phyloP scores from a whole-genome alignment of 371 early-diverging fungal species.

The Coemansia sp. region DNA sequence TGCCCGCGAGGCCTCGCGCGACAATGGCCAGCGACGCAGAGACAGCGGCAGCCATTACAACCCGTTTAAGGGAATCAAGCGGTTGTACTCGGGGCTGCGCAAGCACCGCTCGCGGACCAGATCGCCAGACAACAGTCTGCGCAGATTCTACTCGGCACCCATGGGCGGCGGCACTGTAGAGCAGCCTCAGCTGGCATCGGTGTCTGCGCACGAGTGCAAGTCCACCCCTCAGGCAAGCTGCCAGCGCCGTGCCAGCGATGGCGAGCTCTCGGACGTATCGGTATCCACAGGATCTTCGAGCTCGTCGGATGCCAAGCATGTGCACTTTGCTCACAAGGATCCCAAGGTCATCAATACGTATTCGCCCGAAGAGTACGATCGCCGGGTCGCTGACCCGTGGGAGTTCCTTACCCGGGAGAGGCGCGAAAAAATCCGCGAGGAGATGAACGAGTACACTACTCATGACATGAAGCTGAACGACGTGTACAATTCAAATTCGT shows the following conservation, averaged over 20 bases:
- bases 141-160: slow-evolving; percentile 46
- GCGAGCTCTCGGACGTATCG: slow-evolving; percentile 2
- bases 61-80: slow-evolving; percentile 47
- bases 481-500: slow-evolving; percentile 50
- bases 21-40: slow-evolving; percentile 20
- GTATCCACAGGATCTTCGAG: slow-evolving; percentile 1
- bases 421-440: slow-evolving; percentile 70
- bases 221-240: slow-evolving; percentile 11
- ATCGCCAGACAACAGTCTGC: slow-evolving; percentile 24
- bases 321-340: slow-evolving; percentile 31
- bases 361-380: slow-evolving; percentile 68
- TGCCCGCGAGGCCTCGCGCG: slow-evolving; percentile 40
- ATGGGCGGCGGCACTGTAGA: neutral
- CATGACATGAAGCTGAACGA: slow-evolving; percentile 74
- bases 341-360: slow-evolving; percentile 60
- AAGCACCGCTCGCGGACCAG: slow-evolving; percentile 26
- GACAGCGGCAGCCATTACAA: slow-evolving; percentile 21
- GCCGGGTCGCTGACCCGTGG: slow-evolving; percentile 66
- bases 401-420: slow-evolving; percentile 64
- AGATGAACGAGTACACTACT: slow-evolving; percentile 71
- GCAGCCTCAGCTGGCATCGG: neutral
- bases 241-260: slow-evolving; percentile 21
- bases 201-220: slow-evolving; percentile 9
- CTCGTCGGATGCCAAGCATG: slow-evolving; percentile 26
- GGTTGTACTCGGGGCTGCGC: slow-evolving; percentile 41